Evolutionary conservation across 805 yeast species (phyloP), one percentile per base, ranked within the genome.

Genomic region (Suhomyces prunicola): DNA sequence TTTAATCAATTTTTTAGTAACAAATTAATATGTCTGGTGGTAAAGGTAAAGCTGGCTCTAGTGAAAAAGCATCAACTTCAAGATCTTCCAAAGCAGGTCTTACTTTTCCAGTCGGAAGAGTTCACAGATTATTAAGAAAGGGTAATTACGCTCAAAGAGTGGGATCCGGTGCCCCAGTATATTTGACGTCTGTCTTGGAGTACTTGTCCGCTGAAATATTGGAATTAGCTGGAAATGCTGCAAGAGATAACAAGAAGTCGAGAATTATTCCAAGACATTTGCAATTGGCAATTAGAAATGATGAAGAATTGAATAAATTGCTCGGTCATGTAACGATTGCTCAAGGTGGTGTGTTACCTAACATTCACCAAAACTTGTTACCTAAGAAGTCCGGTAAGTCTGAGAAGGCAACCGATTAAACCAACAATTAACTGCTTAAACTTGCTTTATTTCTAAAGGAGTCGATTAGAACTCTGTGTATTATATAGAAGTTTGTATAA

Each of bases 91-190:
- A 91, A 84, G 97, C 98, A 72, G 98, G 97, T 77, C 85, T 93
- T 72, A 90, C 96, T 68, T 93, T 93, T 96, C 98, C 98, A 81
- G 98, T 93, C 64, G 98, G 98, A 78, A 92, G 98, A 86, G 94
- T 93, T 66, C 97, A 93, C 84, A 87, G 97, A 81, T 84, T 92
- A 67, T 80, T 93, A 71, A 90, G 96, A 86, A 90, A 88, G 80
- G 97, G 97, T 75, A 90, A 92, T 87, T 90, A 93, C 82, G 96
- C 97, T 71, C 96, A 92, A 81, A 87, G 98, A 82, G 87, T 93
- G 67, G 97, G 98, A 85, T 91, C 97, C 64, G 97, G 97, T 86
- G 97, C 98, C 69, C 97, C 98, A 80, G 93, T 93, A 60, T 93
- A 92, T 81, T 83, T 93, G 72, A 92, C 98, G 64, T 96, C 98